Conservation (phyloP, 495 filamentous ascomycete species). For the Mycothermus thermophilus region DNA sequence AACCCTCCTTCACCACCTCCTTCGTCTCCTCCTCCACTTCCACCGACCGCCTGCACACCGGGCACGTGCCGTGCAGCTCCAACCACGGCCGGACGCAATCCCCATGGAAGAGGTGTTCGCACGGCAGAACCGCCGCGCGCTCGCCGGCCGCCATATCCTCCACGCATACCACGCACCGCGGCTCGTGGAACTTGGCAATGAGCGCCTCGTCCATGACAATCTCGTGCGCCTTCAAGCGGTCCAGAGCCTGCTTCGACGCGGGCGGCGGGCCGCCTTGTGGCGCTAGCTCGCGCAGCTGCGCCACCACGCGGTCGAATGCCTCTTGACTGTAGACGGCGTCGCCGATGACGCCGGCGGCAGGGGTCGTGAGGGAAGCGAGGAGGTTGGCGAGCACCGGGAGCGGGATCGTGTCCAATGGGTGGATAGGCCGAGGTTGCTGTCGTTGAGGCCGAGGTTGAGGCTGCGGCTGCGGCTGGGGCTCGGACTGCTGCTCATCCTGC, state of each 20-base stretch:
- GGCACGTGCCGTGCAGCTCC: conserved; percentile 73
- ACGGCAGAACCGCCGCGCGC: conserved; percentile 65
- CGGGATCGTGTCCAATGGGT: too few relatives aligned
- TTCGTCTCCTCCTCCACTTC: conserved; percentile 17
- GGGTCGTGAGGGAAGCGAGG: conserved; percentile 41
- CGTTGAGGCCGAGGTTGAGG: neutral
- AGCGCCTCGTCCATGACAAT: neutral
- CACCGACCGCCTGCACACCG: conserved; percentile 67
- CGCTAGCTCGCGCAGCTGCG: conserved; percentile 65
- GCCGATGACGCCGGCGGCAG: conserved; percentile 40
- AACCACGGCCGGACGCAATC: conserved; percentile 65
- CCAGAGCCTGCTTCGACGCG: conserved; percentile 59
- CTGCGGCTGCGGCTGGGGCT: conserved; percentile 1
- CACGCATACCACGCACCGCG: conserved; percentile 78
- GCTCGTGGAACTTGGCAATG: neutral
- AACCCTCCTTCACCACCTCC: too few relatives aligned
- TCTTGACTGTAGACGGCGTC: conserved; percentile 83
- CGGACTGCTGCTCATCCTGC: too few relatives aligned
- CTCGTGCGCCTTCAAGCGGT: conserved; percentile 50
- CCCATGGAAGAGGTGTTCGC: conserved; percentile 79
- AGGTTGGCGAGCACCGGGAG: conserved; percentile 4
- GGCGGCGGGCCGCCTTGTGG: conserved; percentile 65
- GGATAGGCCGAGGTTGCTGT: too few relatives aligned
- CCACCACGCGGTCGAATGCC: conserved; percentile 73
- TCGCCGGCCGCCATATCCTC: conserved; percentile 62